Percentiles rank a stretch among this genome's conserved stretches.
Conservation (phyloP, 1,284 basidiomycete species). For the Porodaedalea pini region DNA sequence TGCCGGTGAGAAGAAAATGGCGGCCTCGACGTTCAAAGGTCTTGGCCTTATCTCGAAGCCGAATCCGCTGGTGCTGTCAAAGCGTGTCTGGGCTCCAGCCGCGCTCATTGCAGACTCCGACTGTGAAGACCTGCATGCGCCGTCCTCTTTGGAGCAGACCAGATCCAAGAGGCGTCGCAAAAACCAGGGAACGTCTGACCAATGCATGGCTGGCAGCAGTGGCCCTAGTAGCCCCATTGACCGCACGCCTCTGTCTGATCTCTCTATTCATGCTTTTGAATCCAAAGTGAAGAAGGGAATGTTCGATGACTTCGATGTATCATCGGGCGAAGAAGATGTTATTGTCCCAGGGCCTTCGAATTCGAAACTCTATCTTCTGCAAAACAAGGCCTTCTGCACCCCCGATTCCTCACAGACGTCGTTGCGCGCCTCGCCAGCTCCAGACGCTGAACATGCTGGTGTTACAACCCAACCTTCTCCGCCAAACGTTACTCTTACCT, state of each 20-base stretch:
- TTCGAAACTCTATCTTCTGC: constrained; percentile 18
- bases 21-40: constrained; percentile 10
- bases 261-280: constrained; percentile 3
- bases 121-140: constrained; percentile 4
- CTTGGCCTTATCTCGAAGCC: constrained; percentile 18
- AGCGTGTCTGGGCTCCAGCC: constrained; percentile 17
- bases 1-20: background rate
- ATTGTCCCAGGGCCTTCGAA: constrained; percentile 7
- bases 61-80: constrained; percentile 16
- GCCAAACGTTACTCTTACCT: background rate
- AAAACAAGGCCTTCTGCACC: constrained; percentile 11
- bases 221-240: background rate
- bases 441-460: background rate
- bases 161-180: constrained; percentile 2
- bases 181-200: background rate
- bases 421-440: background rate
- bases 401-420: constrained; percentile 3
- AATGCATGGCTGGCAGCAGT: background rate
- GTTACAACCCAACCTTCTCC: background rate
- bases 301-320: constrained; percentile 18
- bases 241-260: constrained; percentile 3
- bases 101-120: constrained; percentile 13
- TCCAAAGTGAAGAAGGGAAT: constrained; percentile 8
- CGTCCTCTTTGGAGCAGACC: background rate
- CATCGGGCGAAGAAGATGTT: constrained; percentile 17